A percentile compares a stretch with the other conserved stretches of the same genome.
Conservation (phyloP, 1,284 basidiomycete species). For the Farysia itapuensis region DNA sequence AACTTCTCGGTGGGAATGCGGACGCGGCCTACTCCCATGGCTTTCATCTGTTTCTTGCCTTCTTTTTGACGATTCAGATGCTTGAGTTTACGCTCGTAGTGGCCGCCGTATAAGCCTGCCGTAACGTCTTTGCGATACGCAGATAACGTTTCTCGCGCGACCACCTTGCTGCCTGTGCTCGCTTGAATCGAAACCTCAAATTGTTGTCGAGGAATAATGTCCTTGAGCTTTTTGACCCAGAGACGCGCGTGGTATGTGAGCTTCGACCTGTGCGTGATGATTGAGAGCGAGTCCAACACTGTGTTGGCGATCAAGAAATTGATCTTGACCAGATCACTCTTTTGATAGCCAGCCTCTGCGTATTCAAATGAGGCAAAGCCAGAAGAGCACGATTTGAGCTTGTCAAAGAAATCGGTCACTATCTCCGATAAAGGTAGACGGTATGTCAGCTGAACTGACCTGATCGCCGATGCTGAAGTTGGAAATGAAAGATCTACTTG, state of each 20-base stretch:
- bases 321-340: constrained; percentile 53
- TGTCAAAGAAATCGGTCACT: constrained; percentile 58
- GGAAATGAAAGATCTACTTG: constrained; percentile 47
- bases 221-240: constrained; percentile 54
- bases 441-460: constrained; percentile 51
- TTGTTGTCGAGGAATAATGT: constrained; percentile 75
- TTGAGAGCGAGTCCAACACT: constrained; percentile 51
- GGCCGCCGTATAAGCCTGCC: constrained; percentile 86
- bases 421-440: constrained; percentile 54
- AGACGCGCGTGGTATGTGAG: constrained; percentile 32
- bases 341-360: constrained; percentile 42
- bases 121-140: constrained; percentile 75
- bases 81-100: constrained; percentile 55
- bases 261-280: constrained; percentile 54
- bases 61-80: constrained; percentile 56
- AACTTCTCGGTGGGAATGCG: constrained; percentile 47
- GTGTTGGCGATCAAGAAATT: constrained; percentile 50
- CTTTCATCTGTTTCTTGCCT: constrained; percentile 54
- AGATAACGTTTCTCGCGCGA: constrained; percentile 75
- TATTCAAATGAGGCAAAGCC: constrained; percentile 59
- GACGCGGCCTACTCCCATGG: constrained; percentile 51
- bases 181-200: constrained; percentile 74
- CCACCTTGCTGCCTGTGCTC: constrained; percentile 76
- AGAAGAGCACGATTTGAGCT: constrained; percentile 56
- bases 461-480: constrained; percentile 23